These are phyloP conservation scores for Serendipita vermifera DNA, from an alignment of 768 basidiomycete genomes.

Conservation along the genomic window DNA sequence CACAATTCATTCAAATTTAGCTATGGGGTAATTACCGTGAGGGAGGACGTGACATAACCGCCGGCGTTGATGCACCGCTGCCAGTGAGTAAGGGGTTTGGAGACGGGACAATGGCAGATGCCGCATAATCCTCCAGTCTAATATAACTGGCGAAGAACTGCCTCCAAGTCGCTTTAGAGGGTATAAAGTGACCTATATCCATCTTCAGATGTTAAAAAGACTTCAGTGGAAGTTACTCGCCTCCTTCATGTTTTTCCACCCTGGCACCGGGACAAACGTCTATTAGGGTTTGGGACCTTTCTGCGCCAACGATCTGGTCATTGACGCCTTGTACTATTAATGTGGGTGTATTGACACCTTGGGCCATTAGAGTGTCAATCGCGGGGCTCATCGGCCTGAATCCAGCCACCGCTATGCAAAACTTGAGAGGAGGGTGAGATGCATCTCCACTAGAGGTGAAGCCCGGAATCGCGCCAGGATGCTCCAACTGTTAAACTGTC, in stretches of 20 bases:
- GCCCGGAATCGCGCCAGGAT: conserved; percentile 47
- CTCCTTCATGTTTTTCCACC: conserved; percentile 68
- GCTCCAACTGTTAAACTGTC: conserved; percentile 35
- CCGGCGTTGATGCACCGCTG: background rate
- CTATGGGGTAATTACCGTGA: no score
- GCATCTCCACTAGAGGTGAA: conserved; percentile 21
- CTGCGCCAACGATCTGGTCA: conserved; percentile 61
- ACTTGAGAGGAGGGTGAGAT: conserved; percentile 24
- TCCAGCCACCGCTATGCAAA: conserved; percentile 65
- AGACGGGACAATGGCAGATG: background rate
- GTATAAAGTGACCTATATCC: conserved; percentile 64
- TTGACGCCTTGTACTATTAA: conserved; percentile 66
- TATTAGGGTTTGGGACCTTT: conserved; percentile 48
- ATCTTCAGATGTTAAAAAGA: background rate
- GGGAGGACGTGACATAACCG: no score
- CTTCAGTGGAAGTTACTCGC: conserved; percentile 29
- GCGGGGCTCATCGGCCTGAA: conserved; percentile 33
- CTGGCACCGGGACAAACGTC: conserved; percentile 42
- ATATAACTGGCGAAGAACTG: conserved; percentile 40
- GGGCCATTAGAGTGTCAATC: conserved; percentile 30
- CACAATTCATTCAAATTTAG: no score
- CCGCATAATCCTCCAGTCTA: background rate
- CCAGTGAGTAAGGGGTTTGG: conserved; percentile 7
- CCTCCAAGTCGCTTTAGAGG: conserved; percentile 63
- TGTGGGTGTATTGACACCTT: conserved; percentile 52